Conservation (phyloP, 2,329 filamentous ascomycete genomes). For the Cladosporium sp. region DNA sequence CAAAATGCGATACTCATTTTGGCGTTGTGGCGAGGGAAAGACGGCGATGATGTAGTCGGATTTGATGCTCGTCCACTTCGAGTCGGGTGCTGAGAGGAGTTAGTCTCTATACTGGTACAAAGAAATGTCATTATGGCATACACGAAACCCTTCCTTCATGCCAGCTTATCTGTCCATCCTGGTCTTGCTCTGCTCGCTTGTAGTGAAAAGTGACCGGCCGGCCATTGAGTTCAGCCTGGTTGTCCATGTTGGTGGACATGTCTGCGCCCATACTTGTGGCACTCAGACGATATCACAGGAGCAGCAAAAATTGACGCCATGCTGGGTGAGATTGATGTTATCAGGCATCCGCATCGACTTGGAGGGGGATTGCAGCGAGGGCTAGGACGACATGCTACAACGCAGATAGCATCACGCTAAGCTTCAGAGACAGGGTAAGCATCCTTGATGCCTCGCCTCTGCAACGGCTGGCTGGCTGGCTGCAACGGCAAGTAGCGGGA, state of each 20-base stretch:
- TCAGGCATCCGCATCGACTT: no score
- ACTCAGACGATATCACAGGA: background rate
- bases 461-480: no score
- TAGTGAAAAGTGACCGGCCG: conserved; percentile 25
- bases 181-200: conserved; percentile 16
- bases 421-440: no score
- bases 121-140: conserved; percentile 1
- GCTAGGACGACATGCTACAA: no score
- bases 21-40: conserved; percentile 14
- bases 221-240: conserved; percentile 23
- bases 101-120: background rate
- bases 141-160: conserved; percentile 21
- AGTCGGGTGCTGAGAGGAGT: conserved; percentile 13
- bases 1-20: conserved; percentile 20
- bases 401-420: conserved; percentile 8
- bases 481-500: no score
- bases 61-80: conserved; percentile 18
- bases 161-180: conserved; percentile 20
- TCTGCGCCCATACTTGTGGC: conserved; percentile 19
- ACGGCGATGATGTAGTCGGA: conserved; percentile 23
- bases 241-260: conserved; percentile 17
- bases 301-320: conserved; percentile 2
- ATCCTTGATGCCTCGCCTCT: no score
- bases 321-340: conserved; percentile 4
- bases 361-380: no score